phyloP scores from a whole-genome alignment of 225 moss, liverwort and hornwort species.

The Pleurozium schreberi region DNA sequence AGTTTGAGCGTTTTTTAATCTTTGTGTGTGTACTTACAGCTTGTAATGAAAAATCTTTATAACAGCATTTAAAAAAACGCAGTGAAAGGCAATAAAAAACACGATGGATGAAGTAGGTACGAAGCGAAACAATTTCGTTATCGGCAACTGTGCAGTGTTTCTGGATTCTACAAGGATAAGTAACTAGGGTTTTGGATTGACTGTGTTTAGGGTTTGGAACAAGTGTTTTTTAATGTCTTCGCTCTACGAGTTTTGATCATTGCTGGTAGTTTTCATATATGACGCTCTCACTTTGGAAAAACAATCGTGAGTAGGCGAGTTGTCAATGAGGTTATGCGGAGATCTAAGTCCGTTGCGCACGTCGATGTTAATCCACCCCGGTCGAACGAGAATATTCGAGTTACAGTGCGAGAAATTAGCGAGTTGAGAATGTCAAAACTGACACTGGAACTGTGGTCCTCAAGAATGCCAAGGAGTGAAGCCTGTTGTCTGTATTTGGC shows the following conservation, averaged over 20 bases:
- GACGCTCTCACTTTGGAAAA: background rate
- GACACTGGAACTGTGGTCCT: background rate
- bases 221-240: background rate
- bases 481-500: background rate
- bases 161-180: background rate
- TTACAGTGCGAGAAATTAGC: background rate
- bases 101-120: background rate
- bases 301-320: background rate
- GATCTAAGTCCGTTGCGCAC: background rate
- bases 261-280: background rate
- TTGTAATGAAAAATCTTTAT: background rate
- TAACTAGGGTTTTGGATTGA: background rate
- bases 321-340: background rate
- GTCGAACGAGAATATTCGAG: background rate
- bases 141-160: background rate
- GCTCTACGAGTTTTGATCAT: background rate
- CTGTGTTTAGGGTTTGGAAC: background rate
- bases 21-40: background rate
- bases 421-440: background rate
- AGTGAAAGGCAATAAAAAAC: background rate
- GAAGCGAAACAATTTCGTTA: no score
- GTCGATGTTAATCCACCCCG: background rate
- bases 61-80: background rate
- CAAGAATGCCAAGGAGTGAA: background rate
- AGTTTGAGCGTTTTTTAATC: background rate